A percentile compares a stretch with the other conserved stretches of the same genome.
phyloP scores from a whole-genome alignment of 225 moss, liverwort and hornwort species.

The Antitrichia curtipendula region DNA sequence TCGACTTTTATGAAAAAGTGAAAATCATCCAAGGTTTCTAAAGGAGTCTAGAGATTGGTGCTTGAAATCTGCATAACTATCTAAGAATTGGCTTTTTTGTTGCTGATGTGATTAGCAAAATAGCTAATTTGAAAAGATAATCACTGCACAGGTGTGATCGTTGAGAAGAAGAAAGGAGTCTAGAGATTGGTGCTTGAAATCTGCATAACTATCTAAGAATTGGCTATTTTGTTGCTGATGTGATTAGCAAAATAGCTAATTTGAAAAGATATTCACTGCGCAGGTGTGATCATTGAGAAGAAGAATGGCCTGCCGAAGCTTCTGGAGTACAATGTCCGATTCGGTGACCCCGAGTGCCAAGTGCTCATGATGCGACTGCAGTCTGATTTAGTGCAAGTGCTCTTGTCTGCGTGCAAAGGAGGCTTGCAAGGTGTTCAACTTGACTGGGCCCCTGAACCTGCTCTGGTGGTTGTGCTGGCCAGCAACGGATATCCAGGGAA shows the following conservation, averaged over 20 bases:
- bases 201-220: neutral
- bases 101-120: neutral
- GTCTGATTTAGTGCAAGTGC: constrained; percentile 66
- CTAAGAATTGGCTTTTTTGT: too few relatives aligned
- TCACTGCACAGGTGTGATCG: constrained; percentile 38
- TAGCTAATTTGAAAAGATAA: neutral
- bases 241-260: neutral
- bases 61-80: neutral
- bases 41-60: neutral
- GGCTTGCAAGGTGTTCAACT: constrained; percentile 46
- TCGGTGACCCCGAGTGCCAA: constrained; percentile 93
- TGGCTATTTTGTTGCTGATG: neutral
- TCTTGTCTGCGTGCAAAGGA: constrained; percentile 67
- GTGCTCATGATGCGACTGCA: constrained; percentile 72
- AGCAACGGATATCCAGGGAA: constrained; percentile 75
- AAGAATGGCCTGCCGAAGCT: constrained; percentile 79
- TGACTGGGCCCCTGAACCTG: constrained; percentile 58
- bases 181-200: neutral
- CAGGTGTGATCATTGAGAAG: constrained; percentile 73
- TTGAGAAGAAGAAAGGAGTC: constrained; percentile 51
- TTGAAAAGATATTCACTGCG: neutral
- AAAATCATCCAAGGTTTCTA: neutral
- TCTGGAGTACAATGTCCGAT: constrained; percentile 92
- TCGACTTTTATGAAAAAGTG: neutral
- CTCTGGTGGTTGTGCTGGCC: constrained; percentile 85